These are phyloP conservation scores for Kluyveromyces aestuarii DNA, from an alignment of 805 yeast species.

Conservation along the genomic window DNA sequence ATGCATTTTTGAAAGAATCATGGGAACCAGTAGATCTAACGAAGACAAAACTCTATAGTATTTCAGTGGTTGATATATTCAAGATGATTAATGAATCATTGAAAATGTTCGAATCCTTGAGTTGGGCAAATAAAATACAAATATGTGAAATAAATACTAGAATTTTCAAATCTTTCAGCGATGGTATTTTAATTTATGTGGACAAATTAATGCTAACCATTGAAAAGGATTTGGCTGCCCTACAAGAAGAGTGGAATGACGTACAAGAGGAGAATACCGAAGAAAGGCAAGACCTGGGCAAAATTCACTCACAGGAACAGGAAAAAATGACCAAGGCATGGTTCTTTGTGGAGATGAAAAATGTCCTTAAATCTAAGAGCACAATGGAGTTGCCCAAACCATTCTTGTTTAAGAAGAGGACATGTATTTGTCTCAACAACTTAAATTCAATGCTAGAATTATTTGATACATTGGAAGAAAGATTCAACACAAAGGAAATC, in stretches of 20 bases:
- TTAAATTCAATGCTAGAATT: constrained; percentile 43
- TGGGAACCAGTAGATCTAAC: constrained; percentile 43
- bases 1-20: constrained; percentile 49
- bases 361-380: constrained; percentile 34
- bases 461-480: constrained; percentile 43
- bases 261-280: constrained; percentile 12
- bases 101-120: constrained; percentile 44
- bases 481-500: constrained; percentile 49
- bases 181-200: constrained; percentile 44
- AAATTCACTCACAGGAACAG: constrained; percentile 21
- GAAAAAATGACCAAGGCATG: constrained; percentile 30
- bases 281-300: constrained; percentile 12
- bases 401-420: constrained; percentile 46
- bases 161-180: constrained; percentile 54
- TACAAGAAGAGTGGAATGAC: constrained; percentile 8
- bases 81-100: constrained; percentile 51
- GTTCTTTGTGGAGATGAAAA: constrained; percentile 43
- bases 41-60: constrained; percentile 37
- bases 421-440: constrained; percentile 74
- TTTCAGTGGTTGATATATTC: constrained; percentile 62
- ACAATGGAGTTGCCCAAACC: constrained; percentile 39
- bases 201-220: background rate
- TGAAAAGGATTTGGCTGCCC: constrained; percentile 8
- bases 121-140: constrained; percentile 62
- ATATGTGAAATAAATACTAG: constrained; percentile 51